Evolutionary conservation across 1,139 yeast species (phyloP).

Genomic region (Candida sp.): DNA sequence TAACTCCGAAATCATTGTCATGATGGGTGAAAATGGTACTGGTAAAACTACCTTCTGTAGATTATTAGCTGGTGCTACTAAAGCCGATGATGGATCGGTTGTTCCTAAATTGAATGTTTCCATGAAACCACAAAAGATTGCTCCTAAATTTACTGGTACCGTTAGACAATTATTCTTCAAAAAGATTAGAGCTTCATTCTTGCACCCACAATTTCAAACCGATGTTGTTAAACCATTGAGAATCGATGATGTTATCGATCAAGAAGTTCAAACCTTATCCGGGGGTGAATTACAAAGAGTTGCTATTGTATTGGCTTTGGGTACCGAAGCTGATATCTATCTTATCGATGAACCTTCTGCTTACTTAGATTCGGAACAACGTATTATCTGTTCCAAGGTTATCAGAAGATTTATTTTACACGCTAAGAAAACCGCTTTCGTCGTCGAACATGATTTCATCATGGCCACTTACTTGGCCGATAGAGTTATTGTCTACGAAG

Average conservation of each 20-base stretch:
- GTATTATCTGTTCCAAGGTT: constrained; percentile 98
- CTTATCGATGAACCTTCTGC: constrained; percentile 99
- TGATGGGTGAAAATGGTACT: constrained; percentile 99
- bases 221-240: constrained; percentile 95
- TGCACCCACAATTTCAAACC: constrained; percentile 97
- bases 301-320: constrained; percentile 92
- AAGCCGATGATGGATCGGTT: constrained; percentile 76
- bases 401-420: constrained; percentile 95
- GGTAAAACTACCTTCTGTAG: constrained; percentile 98
- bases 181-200: constrained; percentile 90
- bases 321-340: constrained; percentile 93
- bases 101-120: constrained; percentile 89
- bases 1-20: constrained; percentile 93
- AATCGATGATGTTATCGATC: constrained; percentile 93
- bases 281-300: constrained; percentile 99
- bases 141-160: constrained; percentile 99
- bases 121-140: constrained; percentile 98
- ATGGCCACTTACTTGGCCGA: constrained; percentile 99
- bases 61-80: constrained; percentile 86
- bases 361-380: constrained; percentile 97
- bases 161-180: constrained; percentile 96
- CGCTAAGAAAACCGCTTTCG: constrained; percentile 94
- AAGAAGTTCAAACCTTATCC: constrained; percentile 94
- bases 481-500: constrained; percentile 97
- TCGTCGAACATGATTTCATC: constrained; percentile 99